A percentile compares a stretch with the other conserved stretches of the same genome.
Evolutionary conservation across 2,329 filamentous ascomycete genomes (phyloP).

Genomic region (Trichoderma simmonsii): DNA sequence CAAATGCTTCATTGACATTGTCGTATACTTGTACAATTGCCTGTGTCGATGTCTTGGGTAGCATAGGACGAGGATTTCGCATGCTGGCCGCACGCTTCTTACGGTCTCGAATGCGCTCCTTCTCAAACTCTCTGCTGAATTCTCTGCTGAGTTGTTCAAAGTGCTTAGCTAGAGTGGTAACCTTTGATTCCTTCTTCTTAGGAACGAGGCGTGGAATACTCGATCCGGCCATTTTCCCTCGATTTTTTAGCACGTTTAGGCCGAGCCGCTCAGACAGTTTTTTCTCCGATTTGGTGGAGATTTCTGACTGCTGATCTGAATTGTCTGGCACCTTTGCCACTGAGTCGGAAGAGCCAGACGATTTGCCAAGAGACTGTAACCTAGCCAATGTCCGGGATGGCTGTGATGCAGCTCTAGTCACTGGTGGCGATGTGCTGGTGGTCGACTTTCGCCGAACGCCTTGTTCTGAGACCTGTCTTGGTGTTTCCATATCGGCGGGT

Average conservation of each 20-base stretch:
- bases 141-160: slow-evolving; percentile 96
- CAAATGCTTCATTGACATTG: slow-evolving; percentile 88
- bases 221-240: slow-evolving; percentile 59
- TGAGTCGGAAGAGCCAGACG: slow-evolving; percentile 35
- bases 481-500: slow-evolving; percentile 24
- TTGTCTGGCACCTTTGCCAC: slow-evolving; percentile 29
- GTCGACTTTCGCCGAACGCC: slow-evolving; percentile 44
- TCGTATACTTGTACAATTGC: slow-evolving; percentile 95
- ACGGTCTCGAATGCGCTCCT: slow-evolving; percentile 83
- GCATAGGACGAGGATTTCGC: slow-evolving; percentile 70
- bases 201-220: slow-evolving; percentile 85
- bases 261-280: slow-evolving; percentile 73
- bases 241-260: slow-evolving; percentile 60
- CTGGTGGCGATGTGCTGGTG: slow-evolving; percentile 48
- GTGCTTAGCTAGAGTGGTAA: slow-evolving; percentile 89
- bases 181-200: slow-evolving; percentile 70
- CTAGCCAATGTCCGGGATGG: slow-evolving; percentile 47
- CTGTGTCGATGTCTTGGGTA: slow-evolving; percentile 85
- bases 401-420: slow-evolving; percentile 53
- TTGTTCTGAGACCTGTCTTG: slow-evolving; percentile 33
- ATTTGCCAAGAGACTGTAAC: slow-evolving; percentile 45
- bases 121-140: slow-evolving; percentile 95
- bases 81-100: slow-evolving; percentile 76
- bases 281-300: slow-evolving; percentile 60
- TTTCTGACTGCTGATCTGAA: slow-evolving; percentile 33